Percentiles rank a stretch among this genome's conserved stretches.
These are phyloP conservation scores for Penicillium sp. DNA, from an alignment of 2,329 filamentous ascomycete genomes.

Conservation along the genomic window DNA sequence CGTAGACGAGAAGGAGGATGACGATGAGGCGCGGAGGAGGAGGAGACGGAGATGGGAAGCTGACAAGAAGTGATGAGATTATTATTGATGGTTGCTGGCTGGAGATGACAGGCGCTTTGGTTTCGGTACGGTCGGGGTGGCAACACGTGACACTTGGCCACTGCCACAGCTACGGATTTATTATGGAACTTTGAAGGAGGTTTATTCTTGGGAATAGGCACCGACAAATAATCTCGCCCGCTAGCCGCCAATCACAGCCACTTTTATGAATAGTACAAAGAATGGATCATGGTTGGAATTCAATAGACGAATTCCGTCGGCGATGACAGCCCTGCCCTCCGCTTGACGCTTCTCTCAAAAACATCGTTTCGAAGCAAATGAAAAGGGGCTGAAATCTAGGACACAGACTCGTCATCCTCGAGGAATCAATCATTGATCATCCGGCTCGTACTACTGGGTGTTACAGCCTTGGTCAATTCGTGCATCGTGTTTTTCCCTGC, in stretches of 20 bases:
- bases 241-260: constrained; percentile 6
- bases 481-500: neutral
- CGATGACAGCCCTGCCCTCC: neutral
- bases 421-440: neutral
- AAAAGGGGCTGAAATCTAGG: constrained; percentile 1
- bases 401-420: neutral
- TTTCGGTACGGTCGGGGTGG: constrained; percentile 32
- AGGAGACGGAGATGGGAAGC: constrained; percentile 23
- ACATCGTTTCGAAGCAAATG: neutral
- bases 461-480: neutral
- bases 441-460: neutral
- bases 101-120: constrained; percentile 31
- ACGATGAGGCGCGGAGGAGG: constrained; percentile 16
- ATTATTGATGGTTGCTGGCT: constrained; percentile 28
- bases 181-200: neutral
- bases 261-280: constrained; percentile 11
- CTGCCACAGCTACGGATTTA: constrained; percentile 6
- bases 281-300: constrained; percentile 1
- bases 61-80: constrained; percentile 30
- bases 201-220: constrained; percentile 19
- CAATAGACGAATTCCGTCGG: neutral
- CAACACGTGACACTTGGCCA: constrained; percentile 30
- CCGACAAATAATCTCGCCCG: constrained; percentile 14
- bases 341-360: neutral
- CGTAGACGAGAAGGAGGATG: constrained; percentile 13